Evolutionary conservation across 2,329 filamentous ascomycete species (phyloP).

Genomic region (Aspergillus caelatus): DNA sequence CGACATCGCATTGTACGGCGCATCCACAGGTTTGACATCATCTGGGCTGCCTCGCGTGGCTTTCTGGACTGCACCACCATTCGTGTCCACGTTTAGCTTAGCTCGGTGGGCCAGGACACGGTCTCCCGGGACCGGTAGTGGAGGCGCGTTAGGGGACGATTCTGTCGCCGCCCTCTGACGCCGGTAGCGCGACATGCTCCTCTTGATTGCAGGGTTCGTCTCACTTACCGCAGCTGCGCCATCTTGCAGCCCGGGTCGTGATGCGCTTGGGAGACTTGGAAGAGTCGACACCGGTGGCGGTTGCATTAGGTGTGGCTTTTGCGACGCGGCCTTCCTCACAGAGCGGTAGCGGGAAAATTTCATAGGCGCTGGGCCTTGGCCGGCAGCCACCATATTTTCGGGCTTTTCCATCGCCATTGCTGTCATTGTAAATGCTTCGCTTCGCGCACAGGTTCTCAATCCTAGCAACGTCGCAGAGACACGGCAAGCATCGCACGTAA

Average conservation of each 20-base stretch:
- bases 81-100: background rate
- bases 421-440: background rate
- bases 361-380: slow-evolving; percentile 24
- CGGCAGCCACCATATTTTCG: slow-evolving; percentile 15
- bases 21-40: background rate
- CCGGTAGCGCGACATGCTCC: slow-evolving; percentile 40
- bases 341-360: slow-evolving; percentile 64
- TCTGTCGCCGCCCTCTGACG: slow-evolving; percentile 27
- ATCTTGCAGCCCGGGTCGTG: slow-evolving; percentile 8
- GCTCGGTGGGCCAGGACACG: slow-evolving; percentile 11
- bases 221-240: background rate
- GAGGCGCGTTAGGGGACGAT: slow-evolving; percentile 8
- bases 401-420: slow-evolving; percentile 27
- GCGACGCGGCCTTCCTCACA: slow-evolving; percentile 50
- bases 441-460: background rate
- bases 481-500: background rate
- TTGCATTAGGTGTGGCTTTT: slow-evolving; percentile 31
- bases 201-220: slow-evolving; percentile 19
- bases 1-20: background rate
- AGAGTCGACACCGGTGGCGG: slow-evolving; percentile 9
- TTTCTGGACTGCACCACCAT: background rate
- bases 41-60: background rate
- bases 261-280: slow-evolving; percentile 23
- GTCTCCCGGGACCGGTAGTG: slow-evolving; percentile 17
- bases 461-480: background rate